A percentile compares a stretch with the other conserved stretches of the same genome.
phyloP scores from a whole-genome alignment of 805 yeast genomes.

The Metschnikowia picachoensis region DNA sequence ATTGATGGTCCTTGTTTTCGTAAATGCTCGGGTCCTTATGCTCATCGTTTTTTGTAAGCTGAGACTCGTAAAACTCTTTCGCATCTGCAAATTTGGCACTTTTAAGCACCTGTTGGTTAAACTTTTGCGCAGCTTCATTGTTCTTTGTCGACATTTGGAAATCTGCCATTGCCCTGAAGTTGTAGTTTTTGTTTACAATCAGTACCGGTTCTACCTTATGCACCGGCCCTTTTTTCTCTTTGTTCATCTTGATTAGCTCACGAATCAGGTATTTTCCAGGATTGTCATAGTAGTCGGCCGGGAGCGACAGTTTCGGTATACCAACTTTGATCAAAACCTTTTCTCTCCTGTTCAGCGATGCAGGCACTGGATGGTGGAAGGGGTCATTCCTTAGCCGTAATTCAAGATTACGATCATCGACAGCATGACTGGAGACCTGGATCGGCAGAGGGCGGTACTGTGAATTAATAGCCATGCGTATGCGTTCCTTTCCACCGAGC shows the following conservation, averaged over 20 bases:
- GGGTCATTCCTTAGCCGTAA: conserved; percentile 39
- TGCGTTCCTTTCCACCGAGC: conserved; percentile 59
- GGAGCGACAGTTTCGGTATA: conserved; percentile 53
- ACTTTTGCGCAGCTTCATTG: conserved; percentile 36
- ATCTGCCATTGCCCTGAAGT: conserved; percentile 84
- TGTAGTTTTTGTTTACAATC: conserved; percentile 61
- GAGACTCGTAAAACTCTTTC: conserved; percentile 21
- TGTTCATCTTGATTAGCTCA: conserved; percentile 35
- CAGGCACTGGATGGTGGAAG: conserved; percentile 60
- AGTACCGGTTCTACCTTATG: conserved; percentile 58
- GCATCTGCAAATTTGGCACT: conserved; percentile 24
- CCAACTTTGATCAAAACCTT: conserved; percentile 56
- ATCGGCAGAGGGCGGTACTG: conserved; percentile 22
- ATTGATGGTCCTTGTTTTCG: conserved; percentile 44
- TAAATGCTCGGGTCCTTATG: conserved; percentile 22
- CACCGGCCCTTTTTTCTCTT: conserved; percentile 19
- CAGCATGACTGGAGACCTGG: conserved; percentile 20
- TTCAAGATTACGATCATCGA: conserved; percentile 37
- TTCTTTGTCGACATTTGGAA: conserved; percentile 69
- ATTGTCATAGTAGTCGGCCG: conserved; percentile 29
- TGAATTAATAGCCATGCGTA: conserved; percentile 40
- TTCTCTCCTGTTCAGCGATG: conserved; percentile 49
- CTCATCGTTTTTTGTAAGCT: conserved; percentile 27
- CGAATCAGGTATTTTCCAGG: conserved; percentile 39
- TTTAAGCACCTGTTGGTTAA: conserved; percentile 24